Base-by-base conservation (phyloP, 441 rosid species). In the Gossypium gossypioides region DNA sequence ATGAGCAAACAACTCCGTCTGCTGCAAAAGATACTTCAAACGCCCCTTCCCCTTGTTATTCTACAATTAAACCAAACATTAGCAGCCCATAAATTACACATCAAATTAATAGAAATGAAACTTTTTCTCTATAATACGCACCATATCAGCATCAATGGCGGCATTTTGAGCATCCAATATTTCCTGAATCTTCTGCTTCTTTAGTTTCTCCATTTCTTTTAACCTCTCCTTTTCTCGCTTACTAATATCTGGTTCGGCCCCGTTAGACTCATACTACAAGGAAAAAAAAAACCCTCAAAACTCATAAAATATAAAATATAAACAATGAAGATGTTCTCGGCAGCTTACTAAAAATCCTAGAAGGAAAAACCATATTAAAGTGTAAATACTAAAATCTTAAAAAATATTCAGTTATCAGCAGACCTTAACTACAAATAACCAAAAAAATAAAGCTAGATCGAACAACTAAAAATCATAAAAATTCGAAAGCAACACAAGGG, bases 111-210 rank as follows among this genome's bases (percentile, higher is more conserved):
- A 9, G 65, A 6, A 48, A 24, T 22, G 13, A 37, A 27, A 65
- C 24, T 1, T 56, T 29, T 56, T 10, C 21, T 9, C 15, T 6
- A 44, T 59, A 51, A 51, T 72, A 71, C 76, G 25, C 54, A 96
- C 99, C 93, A 96, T 93, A 75, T 91, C 98, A 22, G 97, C 98
- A 46, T 93, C 96, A 13, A 96, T 88, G 24, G 96, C 86, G 3
- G 99, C 99, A 85, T 96, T 96, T 77, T 96, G 98, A 0, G 82
- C 83, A 51, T 92, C 98, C 74, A 96, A 77, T 75, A 92, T 89
- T 69, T 96, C 99, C 80, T 91, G 98, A 84, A 92, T 82, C 87
- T 91, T 93, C 73, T 92, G 89, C 52, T 89, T 96, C 88, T 96
- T 96, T 84, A 92, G 24, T 73, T 79, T 84, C 84, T 91, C 96